Evolutionary conservation across 495 filamentous ascomycete species (phyloP).

Genomic region (Penicillium cosmopolitanum): DNA sequence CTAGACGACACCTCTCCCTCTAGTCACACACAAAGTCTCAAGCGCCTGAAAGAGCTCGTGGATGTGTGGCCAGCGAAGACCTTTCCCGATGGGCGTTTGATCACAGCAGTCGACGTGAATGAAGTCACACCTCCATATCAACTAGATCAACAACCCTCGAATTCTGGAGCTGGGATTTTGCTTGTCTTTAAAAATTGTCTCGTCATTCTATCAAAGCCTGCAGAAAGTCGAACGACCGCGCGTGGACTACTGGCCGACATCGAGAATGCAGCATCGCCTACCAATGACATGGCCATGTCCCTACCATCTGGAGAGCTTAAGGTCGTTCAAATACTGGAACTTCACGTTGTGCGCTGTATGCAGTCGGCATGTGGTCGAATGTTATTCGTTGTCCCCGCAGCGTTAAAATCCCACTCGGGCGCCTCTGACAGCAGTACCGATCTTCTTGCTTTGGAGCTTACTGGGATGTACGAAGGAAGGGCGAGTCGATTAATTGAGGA

Average conservation of each 20-base stretch:
- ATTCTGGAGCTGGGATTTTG: conserved; percentile 66
- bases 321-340: conserved; percentile 71
- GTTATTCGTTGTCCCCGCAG: conserved; percentile 69
- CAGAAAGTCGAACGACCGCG: conserved; percentile 64
- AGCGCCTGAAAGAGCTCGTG: conserved; percentile 73
- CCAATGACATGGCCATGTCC: conserved; percentile 40
- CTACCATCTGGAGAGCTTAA: conserved; percentile 59
- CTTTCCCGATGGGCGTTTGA: conserved; percentile 75
- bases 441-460: conserved; percentile 56
- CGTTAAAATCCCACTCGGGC: conserved; percentile 54
- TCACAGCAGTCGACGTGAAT: conserved; percentile 80
- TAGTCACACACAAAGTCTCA: conserved; percentile 70
- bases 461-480: conserved; percentile 77
- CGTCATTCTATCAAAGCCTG: conserved; percentile 71
- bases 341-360: conserved; percentile 74
- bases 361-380: conserved; percentile 74
- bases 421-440: conserved; percentile 56
- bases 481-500: conserved; percentile 82
- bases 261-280: conserved; percentile 59
- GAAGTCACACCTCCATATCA: conserved; percentile 78
- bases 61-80: conserved; percentile 78
- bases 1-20: conserved; percentile 67
- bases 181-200: conserved; percentile 84
- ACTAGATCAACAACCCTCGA: conserved; percentile 34
- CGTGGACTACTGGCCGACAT: conserved; percentile 81